These are phyloP conservation scores for Pachysolen tannophilus DNA, from an alignment of 805 yeast genomes.

Conservation along the genomic window DNA sequence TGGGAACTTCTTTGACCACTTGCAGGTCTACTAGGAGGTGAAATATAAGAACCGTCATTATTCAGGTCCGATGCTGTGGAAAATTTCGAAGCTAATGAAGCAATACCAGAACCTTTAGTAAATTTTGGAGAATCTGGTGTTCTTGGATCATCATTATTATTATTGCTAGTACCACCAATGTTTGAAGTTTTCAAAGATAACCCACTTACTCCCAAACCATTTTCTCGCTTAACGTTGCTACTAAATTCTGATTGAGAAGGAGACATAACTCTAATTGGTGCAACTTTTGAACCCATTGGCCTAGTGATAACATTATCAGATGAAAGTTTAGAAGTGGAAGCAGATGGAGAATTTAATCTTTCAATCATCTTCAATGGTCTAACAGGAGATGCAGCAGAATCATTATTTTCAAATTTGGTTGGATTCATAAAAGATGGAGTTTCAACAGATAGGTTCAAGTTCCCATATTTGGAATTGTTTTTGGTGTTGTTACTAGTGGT, in stretches of 20 bases:
- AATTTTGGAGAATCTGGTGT: not conserved
- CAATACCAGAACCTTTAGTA: constrained; percentile 14
- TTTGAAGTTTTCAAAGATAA: not conserved
- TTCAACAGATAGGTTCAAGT: too few relatives aligned
- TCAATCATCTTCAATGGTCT: constrained; percentile 66
- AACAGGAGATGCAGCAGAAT: constrained; percentile 34
- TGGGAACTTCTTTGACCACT: constrained; percentile 11
- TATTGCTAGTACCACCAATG: not conserved
- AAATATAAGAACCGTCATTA: too few relatives aligned
- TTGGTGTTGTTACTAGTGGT: constrained; percentile 8
- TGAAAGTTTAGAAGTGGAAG: constrained; percentile 13
- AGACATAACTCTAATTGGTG: too few relatives aligned
- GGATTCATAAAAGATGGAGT: constrained; percentile 3
- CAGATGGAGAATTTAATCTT: constrained; percentile 28
- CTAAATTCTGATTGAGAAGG: too few relatives aligned
- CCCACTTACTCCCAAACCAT: too few relatives aligned
- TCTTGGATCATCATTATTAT: too few relatives aligned
- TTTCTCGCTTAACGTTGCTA: too few relatives aligned
- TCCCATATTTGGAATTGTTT: constrained; percentile 1
- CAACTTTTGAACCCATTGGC: constrained; percentile 8
- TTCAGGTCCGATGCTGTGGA: constrained; percentile 15
- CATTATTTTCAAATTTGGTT: constrained; percentile 2
- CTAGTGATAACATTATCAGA: constrained; percentile 9
- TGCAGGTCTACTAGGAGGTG: constrained; percentile 13
- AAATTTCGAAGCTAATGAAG: constrained; percentile 22